Evolutionary conservation across 2,329 filamentous ascomycete species (phyloP).

Genomic region (Dactylella cylindrospora): DNA sequence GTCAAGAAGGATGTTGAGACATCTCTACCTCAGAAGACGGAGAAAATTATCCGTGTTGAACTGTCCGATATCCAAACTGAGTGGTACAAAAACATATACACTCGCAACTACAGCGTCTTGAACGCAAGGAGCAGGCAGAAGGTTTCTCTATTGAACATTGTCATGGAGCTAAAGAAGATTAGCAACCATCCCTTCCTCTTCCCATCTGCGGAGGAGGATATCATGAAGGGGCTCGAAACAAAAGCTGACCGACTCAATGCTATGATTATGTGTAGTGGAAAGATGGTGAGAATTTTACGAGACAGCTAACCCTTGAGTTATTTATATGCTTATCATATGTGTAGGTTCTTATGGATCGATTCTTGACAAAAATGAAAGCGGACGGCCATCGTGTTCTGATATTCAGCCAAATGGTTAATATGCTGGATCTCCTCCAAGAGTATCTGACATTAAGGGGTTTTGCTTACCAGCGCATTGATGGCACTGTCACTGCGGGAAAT

Average conservation of each 20-base stretch:
- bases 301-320: not conserved
- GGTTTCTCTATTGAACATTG: slow-evolving; percentile 93
- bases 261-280: slow-evolving; percentile 93
- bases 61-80: slow-evolving; percentile 94
- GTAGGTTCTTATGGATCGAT: slow-evolving; percentile 72
- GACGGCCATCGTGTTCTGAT: slow-evolving; percentile 95
- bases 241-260: slow-evolving; percentile 90
- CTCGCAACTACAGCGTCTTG: slow-evolving; percentile 89
- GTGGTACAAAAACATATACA: slow-evolving; percentile 98
- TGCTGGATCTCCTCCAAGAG: slow-evolving; percentile 93
- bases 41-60: slow-evolving; percentile 98
- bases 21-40: slow-evolving; percentile 91
- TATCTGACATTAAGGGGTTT: slow-evolving; percentile 93
- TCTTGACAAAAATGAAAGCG: slow-evolving; percentile 88
- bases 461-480: slow-evolving; percentile 90
- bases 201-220: slow-evolving; percentile 84
- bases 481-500: slow-evolving; percentile 84
- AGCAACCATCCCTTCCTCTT: slow-evolving; percentile 99
- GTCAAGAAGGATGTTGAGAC: slow-evolving; percentile 98
- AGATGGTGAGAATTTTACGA: slow-evolving; percentile 73
- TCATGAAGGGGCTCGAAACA: slow-evolving; percentile 74
- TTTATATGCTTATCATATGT: slow-evolving; percentile 10
- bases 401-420: slow-evolving; percentile 99
- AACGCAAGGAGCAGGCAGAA: slow-evolving; percentile 84
- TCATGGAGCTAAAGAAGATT: slow-evolving; percentile 99